A percentile compares a stretch with the other conserved stretches of the same genome.
phyloP scores from a whole-genome alignment of 2,329 filamentous ascomycete species.

The Penicillium sp. region DNA sequence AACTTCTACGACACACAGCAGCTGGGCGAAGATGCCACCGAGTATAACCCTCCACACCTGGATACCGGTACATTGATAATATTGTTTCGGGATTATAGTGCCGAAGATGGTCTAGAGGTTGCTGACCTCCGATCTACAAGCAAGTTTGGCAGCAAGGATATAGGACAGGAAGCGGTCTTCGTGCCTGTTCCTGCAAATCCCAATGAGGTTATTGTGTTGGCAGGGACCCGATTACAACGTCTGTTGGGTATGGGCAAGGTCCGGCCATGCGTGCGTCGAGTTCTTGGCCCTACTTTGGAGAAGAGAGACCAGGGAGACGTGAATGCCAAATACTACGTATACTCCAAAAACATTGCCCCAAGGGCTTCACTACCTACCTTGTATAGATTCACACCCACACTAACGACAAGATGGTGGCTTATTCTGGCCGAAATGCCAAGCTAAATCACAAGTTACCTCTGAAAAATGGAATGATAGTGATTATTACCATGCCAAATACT shows the following conservation, averaged over 20 bases:
- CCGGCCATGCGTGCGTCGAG: slow-evolving; percentile 20
- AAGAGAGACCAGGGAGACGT: neutral
- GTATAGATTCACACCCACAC: too few species aligned
- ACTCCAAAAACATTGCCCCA: too few species aligned
- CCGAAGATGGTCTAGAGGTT: slow-evolving; percentile 18
- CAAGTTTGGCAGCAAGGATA: slow-evolving; percentile 10
- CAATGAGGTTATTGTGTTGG: slow-evolving; percentile 18
- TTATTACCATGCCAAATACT: too few species aligned
- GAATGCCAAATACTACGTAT: too few species aligned
- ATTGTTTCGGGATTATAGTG: slow-evolving; percentile 7
- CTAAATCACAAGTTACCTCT: too few species aligned
- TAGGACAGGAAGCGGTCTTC: slow-evolving; percentile 19
- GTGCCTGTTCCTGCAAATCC: slow-evolving; percentile 9
- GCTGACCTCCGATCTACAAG: slow-evolving; percentile 17
- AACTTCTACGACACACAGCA: slow-evolving; percentile 12
- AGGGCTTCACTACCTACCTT: too few species aligned
- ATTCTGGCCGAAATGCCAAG: too few species aligned
- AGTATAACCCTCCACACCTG: slow-evolving; percentile 19
- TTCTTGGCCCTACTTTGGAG: neutral
- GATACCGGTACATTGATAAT: slow-evolving; percentile 19
- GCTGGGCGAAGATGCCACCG: neutral
- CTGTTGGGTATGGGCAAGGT: slow-evolving; percentile 13
- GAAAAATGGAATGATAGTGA: too few species aligned
- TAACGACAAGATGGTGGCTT: too few species aligned
- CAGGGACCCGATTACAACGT: slow-evolving; percentile 19